Evolutionary conservation across 2,329 filamentous ascomycete species (phyloP).

Genomic region (Cladophialophora immunda): DNA sequence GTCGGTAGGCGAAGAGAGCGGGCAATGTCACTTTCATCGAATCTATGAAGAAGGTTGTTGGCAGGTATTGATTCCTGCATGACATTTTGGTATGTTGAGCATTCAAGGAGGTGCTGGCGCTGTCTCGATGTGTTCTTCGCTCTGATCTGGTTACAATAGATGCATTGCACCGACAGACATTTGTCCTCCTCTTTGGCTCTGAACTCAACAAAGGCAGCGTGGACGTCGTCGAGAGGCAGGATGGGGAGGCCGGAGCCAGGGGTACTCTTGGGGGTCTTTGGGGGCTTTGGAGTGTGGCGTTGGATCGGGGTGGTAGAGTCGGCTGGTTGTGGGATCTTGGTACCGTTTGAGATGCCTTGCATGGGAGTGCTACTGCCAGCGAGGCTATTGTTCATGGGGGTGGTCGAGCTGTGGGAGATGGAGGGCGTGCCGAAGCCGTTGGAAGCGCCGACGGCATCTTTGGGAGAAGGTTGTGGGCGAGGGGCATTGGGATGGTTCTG

Average conservation of each 20-base stretch:
- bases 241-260: constrained; percentile 51
- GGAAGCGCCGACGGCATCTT: constrained; percentile 50
- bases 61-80: constrained; percentile 63
- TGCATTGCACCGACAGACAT: constrained; percentile 60
- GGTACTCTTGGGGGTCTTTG: constrained; percentile 36
- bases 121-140: constrained; percentile 61
- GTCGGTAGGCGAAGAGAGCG: constrained; percentile 58
- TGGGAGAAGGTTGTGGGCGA: constrained; percentile 51
- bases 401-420: constrained; percentile 53
- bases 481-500: constrained; percentile 56
- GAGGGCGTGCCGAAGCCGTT: constrained; percentile 56
- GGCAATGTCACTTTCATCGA: constrained; percentile 59
- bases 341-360: constrained; percentile 49
- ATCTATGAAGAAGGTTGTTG: constrained; percentile 60
- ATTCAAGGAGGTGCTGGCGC: constrained; percentile 59
- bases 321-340: constrained; percentile 43
- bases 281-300: constrained; percentile 35
- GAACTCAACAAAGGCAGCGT: constrained; percentile 57
- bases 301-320: constrained; percentile 30
- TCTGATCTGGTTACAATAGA: constrained; percentile 60
- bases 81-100: constrained; percentile 59
- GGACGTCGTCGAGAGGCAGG: constrained; percentile 58
- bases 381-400: constrained; percentile 54
- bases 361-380: constrained; percentile 54
- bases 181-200: constrained; percentile 43